A percentile compares a stretch with the other conserved stretches of the same genome.
Evolutionary conservation across 1,284 basidiomycete species (phyloP).

Genomic region (Cutaneotrichosporon sp.): DNA sequence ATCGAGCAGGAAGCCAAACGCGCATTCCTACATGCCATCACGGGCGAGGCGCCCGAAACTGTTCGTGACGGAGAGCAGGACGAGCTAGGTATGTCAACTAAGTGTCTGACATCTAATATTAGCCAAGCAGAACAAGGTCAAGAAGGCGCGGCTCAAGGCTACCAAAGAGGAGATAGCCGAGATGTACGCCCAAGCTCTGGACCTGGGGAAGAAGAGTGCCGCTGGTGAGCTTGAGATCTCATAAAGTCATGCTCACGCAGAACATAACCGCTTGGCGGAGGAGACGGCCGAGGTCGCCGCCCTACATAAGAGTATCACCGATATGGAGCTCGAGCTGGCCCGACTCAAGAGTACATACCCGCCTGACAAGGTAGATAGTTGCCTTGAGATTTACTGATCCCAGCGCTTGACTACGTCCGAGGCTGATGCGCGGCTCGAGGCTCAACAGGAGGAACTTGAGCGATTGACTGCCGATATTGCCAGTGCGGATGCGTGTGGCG

Average conservation of each 20-base stretch:
- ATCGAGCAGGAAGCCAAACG: slow-evolving; percentile 83
- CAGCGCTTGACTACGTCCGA: slow-evolving; percentile 70
- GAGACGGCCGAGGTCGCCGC: slow-evolving; percentile 60
- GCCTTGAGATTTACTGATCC: slow-evolving; percentile 8
- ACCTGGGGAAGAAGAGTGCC: slow-evolving; percentile 37
- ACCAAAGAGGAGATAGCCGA: slow-evolving; percentile 65
- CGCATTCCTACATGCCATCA: slow-evolving; percentile 76
- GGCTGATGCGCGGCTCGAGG: slow-evolving; percentile 67
- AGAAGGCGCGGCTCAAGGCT: slow-evolving; percentile 66
- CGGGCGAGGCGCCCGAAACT: slow-evolving; percentile 71
- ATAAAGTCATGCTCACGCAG: slow-evolving; percentile 23
- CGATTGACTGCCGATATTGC: slow-evolving; percentile 63
- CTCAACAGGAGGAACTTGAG: slow-evolving; percentile 72
- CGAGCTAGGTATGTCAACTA: slow-evolving; percentile 49
- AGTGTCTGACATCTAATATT: slow-evolving; percentile 51
- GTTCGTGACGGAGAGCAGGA: slow-evolving; percentile 73
- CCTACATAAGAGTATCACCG: slow-evolving; percentile 71
- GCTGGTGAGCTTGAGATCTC: slow-evolving; percentile 31
- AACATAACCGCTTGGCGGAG: slow-evolving; percentile 32
- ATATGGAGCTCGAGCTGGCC: slow-evolving; percentile 71
- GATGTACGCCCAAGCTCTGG: slow-evolving; percentile 62
- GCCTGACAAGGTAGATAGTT: slow-evolving; percentile 51
- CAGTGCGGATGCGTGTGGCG: slow-evolving; percentile 55
- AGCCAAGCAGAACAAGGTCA: slow-evolving; percentile 60
- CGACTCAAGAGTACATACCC: slow-evolving; percentile 75